Conservation (phyloP, 768 basidiomycete genomes). For the Rhodotorula diobovata region DNA sequence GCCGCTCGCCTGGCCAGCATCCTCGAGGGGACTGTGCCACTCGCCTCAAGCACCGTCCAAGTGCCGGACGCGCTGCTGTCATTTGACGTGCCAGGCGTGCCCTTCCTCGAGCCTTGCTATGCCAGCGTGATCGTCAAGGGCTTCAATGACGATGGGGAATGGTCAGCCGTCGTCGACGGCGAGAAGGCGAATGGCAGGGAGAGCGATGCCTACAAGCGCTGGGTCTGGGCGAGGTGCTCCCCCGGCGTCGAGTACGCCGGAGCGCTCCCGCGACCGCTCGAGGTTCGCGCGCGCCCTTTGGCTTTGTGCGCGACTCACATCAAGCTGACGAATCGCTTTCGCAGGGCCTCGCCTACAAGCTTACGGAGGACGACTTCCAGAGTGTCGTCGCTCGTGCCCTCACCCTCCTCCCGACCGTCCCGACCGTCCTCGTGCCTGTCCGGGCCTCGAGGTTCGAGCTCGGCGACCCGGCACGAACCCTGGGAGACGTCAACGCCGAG, state of each 20-base stretch:
- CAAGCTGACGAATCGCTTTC: rapidly evolving
- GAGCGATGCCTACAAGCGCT: constrained; percentile 13
- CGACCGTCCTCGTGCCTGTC: constrained; percentile 11
- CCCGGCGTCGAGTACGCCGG: constrained; percentile 20
- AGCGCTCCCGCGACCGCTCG: constrained; percentile 17
- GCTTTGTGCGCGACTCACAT: no score
- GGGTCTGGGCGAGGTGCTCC: constrained; percentile 18
- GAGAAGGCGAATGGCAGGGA: constrained; percentile 1
- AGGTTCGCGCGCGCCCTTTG: constrained; percentile 2
- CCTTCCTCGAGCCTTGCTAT: constrained; percentile 24
- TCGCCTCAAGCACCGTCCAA: constrained; percentile 8
- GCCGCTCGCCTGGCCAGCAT: constrained; percentile 1
- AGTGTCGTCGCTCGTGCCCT: not conserved
- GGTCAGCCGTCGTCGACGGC: not conserved
- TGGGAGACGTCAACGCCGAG: not conserved
- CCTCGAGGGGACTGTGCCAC: not conserved
- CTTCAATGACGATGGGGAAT: constrained; percentile 6
- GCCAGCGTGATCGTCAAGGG: constrained; percentile 19
- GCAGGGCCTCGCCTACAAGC: constrained; percentile 26
- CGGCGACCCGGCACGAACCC: constrained; percentile 8
- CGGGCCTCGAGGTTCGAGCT: not conserved
- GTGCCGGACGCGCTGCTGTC: constrained; percentile 13
- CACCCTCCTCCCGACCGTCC: not conserved
- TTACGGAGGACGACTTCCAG: not conserved
- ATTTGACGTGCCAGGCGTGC: constrained; percentile 27